Percentiles rank a stretch among this genome's conserved stretches.
phyloP scores from a whole-genome alignment of 805 yeast genomes.

The Suhomyces kilbournensis region DNA sequence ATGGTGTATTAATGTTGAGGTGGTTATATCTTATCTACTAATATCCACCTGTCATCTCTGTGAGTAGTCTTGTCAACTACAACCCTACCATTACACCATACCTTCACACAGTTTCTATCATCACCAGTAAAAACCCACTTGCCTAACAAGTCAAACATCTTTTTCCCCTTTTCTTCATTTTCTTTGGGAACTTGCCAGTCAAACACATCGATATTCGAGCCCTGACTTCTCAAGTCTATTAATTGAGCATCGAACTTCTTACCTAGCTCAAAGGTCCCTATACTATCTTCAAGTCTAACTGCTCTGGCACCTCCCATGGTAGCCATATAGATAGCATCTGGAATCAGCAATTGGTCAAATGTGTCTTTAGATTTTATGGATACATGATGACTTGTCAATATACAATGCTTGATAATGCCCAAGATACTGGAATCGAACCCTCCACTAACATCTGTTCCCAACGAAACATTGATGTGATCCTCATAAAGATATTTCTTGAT shows the following conservation, averaged over 20 bases:
- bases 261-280: conserved; percentile 76
- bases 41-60: conserved; percentile 8
- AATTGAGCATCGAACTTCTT: conserved; percentile 83
- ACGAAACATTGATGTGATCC: conserved; percentile 67
- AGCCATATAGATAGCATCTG: conserved; percentile 75
- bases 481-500: conserved; percentile 62
- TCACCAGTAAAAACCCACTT: conserved; percentile 95
- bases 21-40: conserved; percentile 6
- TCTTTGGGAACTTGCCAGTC: conserved; percentile 59
- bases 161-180: conserved; percentile 11
- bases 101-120: conserved; percentile 78
- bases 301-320: conserved; percentile 90
- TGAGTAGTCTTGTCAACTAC: conserved; percentile 45
- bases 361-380: conserved; percentile 28
- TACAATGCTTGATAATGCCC: conserved; percentile 30
- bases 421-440: conserved; percentile 42
- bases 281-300: conserved; percentile 48
- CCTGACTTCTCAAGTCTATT: conserved; percentile 54
- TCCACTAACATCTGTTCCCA: conserved; percentile 48
- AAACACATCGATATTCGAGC: conserved; percentile 71
- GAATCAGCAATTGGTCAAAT: conserved; percentile 51
- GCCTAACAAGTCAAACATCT: conserved; percentile 57
- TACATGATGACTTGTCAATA: conserved; percentile 41
- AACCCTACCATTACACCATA: conserved; percentile 77
- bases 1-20: no score